These are phyloP conservation scores for Coemansia biformis DNA, from an alignment of 192 early-diverging fungal species.

Conservation along the genomic window DNA sequence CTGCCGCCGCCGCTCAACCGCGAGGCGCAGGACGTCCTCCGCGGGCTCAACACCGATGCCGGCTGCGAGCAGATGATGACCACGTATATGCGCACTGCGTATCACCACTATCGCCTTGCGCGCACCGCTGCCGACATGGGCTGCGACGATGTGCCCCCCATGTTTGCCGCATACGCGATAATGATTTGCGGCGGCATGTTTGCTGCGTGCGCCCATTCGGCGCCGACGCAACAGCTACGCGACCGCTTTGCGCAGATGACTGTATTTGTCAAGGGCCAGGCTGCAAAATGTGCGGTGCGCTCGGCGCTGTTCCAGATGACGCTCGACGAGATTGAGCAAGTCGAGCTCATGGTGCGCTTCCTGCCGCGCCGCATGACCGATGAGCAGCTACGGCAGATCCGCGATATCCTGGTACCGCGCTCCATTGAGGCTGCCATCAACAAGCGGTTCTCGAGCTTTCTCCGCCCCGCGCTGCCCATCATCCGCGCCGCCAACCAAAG, in stretches of 20 bases:
- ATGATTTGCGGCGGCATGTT: constrained; percentile 39
- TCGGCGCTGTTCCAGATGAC: constrained; percentile 24
- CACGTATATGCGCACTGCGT: constrained; percentile 23
- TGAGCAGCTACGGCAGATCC: constrained; percentile 10
- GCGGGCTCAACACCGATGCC: constrained; percentile 5
- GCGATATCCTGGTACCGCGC: constrained; percentile 23
- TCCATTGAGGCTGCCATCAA: constrained; percentile 26
- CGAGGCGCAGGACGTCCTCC: constrained; percentile 2
- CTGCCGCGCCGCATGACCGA: constrained; percentile 24
- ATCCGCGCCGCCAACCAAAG: neutral
- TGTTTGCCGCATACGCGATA: constrained; percentile 37
- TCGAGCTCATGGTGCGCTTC: constrained; percentile 35
- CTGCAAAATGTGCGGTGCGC: neutral
- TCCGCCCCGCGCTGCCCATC: constrained; percentile 12
- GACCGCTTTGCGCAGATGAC: constrained; percentile 3
- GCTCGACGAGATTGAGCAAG: constrained; percentile 17
- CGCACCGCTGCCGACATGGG: constrained; percentile 6
- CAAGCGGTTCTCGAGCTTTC: constrained; percentile 20
- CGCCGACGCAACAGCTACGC: constrained; percentile 18
- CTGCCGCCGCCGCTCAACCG: constrained; percentile 2
- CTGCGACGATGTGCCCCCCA: constrained; percentile 22
- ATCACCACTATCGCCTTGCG: constrained; percentile 16
- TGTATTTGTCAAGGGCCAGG: neutral
- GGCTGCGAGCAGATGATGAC: constrained; percentile 10
- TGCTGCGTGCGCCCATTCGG: constrained; percentile 29